Evolutionary conservation across 768 basidiomycete species (phyloP), one percentile per base, ranked within the genome.

Genomic region (Suillus fuscotomentosus): DNA sequence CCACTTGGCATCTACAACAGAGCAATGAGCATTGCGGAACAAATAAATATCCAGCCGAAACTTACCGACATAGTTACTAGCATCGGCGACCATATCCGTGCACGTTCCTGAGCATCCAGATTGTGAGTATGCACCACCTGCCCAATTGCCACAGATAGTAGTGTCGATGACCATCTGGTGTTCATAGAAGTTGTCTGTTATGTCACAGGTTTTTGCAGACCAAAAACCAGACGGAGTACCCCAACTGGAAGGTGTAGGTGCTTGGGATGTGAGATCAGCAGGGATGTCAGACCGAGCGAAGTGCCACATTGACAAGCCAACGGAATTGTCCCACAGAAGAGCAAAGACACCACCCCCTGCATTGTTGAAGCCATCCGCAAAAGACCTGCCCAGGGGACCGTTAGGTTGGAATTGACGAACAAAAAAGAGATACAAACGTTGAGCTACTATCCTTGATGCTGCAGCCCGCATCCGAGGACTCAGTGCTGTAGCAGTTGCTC

Each of bases 241-340:
- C 88, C 87, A 88, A n/a, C 66, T 72, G 38, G 73, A 67, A 2
- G 86, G 87, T 51, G 81, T 73, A 2, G 86, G 87, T 6, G 70
- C 69, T 63, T 77, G 70, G 22, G 70, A 70, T 7, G 73, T 75
- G 71, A 88, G 83, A 70, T 88, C 86, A 5, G 63, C 65, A 10
- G 87, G 87, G 42, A 88, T 83, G 17, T 78, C 71, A 34, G 68
- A 66, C n/a, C 87, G 80, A 7, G 81, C 51, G 75, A 88, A 88
- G 67, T 79, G 81, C 84, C 85, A 88, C 22, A 86, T 75, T 63
- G 76, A 81, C 72, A 88, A 85, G 17, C 85, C 86, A 0, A 71
- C 47, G 8, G 51, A 9, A 47, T 65, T 64, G 55, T 86, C 80
- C 83, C 86, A 87, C n/a, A 82, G 69, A 67, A 87, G 82, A 1